These are phyloP conservation scores for Phalaenopsis equestris DNA, from an alignment of 106 monocot species.

Conservation along the genomic window DNA sequence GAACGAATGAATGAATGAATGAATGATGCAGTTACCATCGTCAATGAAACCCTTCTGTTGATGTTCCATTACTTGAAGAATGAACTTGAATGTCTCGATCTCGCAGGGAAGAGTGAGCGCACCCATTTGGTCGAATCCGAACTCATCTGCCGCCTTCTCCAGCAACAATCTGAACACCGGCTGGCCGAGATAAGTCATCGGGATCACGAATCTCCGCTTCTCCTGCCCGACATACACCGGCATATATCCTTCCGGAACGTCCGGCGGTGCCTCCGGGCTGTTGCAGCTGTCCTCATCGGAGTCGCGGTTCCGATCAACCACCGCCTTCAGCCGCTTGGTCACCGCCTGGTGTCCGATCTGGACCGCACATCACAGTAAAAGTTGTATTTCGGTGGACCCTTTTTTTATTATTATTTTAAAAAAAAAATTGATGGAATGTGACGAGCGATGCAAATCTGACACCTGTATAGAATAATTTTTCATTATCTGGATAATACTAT, in stretches of 20 bases:
- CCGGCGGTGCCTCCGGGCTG: constrained; percentile 39
- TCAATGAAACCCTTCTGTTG: constrained; percentile 40
- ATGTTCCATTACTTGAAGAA: constrained; percentile 50
- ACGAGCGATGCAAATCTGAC: too few relatives aligned
- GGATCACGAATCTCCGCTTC: constrained; percentile 66
- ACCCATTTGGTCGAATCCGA: constrained; percentile 56
- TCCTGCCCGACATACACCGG: constrained; percentile 54
- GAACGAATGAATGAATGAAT: too few relatives aligned
- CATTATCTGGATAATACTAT: too few relatives aligned
- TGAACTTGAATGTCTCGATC: constrained; percentile 72
- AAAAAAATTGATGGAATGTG: too few relatives aligned
- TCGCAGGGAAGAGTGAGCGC: constrained; percentile 59
- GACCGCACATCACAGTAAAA: too few relatives aligned
- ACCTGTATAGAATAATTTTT: too few relatives aligned
- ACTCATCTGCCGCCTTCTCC: constrained; percentile 66
- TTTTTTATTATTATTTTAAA: too few relatives aligned
- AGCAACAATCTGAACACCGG: constrained; percentile 50
- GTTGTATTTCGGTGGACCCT: too few relatives aligned
- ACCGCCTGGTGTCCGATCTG: too few relatives aligned
- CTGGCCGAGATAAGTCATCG: constrained; percentile 34
- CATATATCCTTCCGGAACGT: constrained; percentile 55
- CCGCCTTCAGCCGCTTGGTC: constrained; percentile 22
- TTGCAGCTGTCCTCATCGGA: constrained; percentile 59
- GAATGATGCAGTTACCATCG: not conserved
- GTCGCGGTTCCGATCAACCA: constrained; percentile 9